Evolutionary conservation across 768 basidiomycete species (phyloP).

Genomic region (Symmetrospora coprosmae): DNA sequence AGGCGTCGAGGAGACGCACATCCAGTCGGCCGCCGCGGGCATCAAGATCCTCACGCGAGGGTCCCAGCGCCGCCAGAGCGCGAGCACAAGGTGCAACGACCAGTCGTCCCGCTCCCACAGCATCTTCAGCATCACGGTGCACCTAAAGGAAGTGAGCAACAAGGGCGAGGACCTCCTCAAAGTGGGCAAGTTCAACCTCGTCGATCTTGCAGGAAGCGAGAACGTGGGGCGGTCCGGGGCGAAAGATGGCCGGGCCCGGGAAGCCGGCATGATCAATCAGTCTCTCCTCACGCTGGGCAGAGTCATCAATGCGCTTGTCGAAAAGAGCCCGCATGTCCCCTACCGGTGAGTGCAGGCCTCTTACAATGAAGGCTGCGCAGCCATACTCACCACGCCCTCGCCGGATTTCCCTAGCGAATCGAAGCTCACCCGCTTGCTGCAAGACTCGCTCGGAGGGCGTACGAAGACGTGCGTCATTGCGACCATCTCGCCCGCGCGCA

Average conservation of each 20-base stretch:
- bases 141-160: conserved; percentile 57
- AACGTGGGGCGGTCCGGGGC: conserved; percentile 93
- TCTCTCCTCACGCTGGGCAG: conserved; percentile 89
- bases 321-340: conserved; percentile 62
- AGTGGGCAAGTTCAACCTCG: conserved; percentile 89
- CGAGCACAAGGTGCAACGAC: conserved; percentile 94
- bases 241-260: conserved; percentile 81
- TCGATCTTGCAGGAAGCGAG: conserved; percentile 93
- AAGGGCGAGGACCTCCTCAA: conserved; percentile 63
- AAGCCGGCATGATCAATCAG: conserved; percentile 98
- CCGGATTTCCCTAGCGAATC: conserved; percentile 56
- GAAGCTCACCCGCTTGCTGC: conserved; percentile 87
- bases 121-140: conserved; percentile 89
- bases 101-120: conserved; percentile 84
- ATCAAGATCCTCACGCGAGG: conserved; percentile 73
- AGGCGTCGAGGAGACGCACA: conserved; percentile 76
- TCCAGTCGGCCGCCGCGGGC: conserved; percentile 69
- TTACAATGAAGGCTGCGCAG: not conserved
- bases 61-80: conserved; percentile 77
- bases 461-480: conserved; percentile 98
- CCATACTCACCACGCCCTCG: not conserved
- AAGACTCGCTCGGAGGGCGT: conserved; percentile 94
- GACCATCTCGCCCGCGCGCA: conserved; percentile 82
- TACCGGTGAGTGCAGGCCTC: conserved; percentile 52
- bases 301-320: conserved; percentile 90